A percentile compares a stretch with the other conserved stretches of the same genome.
Evolutionary conservation across 2,329 filamentous ascomycete species (phyloP).

Genomic region (Colletotrichum sp.): DNA sequence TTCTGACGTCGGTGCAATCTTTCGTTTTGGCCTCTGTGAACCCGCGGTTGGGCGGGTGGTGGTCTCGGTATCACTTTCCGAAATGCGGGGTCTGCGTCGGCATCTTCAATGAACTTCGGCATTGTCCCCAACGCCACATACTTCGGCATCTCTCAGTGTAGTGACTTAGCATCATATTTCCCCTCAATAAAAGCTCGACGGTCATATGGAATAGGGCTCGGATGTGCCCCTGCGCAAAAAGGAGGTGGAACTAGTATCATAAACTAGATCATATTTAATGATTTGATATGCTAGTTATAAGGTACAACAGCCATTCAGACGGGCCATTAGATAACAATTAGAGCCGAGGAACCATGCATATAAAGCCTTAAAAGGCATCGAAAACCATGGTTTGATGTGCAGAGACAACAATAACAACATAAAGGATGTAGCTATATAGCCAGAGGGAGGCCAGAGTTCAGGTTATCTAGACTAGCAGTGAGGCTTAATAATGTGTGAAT

Average conservation of each 20-base stretch:
- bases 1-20: neutral
- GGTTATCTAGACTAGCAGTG: neutral
- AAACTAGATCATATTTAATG: neutral
- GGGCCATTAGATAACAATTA: neutral
- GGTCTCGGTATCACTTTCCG: neutral
- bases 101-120: neutral
- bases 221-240: neutral
- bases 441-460: neutral
- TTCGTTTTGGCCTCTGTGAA: neutral
- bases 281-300: neutral
- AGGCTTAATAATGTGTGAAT: too few relatives aligned
- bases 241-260: neutral
- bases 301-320: neutral
- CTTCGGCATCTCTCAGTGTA: neutral
- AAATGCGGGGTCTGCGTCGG: neutral
- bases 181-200: rapidly evolving
- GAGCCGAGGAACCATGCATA: rapidly evolving
- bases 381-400: rapidly evolving
- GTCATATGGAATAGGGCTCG: neutral
- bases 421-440: neutral
- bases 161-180: neutral
- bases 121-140: neutral
- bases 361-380: rapidly evolving
- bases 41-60: neutral
- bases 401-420: too few relatives aligned